phyloP scores from a whole-genome alignment of 768 basidiomycete genomes.

The Kwoniella dendrophila region DNA sequence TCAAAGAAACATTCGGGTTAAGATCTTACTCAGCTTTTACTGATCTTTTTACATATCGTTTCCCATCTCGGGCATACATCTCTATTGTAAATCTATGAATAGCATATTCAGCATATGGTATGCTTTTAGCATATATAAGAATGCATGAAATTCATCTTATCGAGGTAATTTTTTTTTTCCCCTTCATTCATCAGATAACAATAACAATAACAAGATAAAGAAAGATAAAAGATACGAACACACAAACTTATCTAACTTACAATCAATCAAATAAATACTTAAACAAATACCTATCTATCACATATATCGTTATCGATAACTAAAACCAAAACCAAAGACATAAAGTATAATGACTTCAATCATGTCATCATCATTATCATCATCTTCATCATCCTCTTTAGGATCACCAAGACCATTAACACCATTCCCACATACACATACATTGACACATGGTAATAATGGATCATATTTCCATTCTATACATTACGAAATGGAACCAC shows the following conservation, averaged over 20 bases:
- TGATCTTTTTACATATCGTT: neutral
- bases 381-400: neutral
- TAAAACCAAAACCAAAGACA: neutral
- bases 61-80: neutral
- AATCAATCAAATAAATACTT: neutral
- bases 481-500: constrained; percentile 15
- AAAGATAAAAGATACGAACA: neutral
- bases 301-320: neutral
- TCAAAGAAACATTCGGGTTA: no score
- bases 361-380: neutral
- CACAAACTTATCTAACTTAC: neutral
- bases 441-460: constrained; percentile 11
- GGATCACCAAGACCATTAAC: constrained; percentile 21
- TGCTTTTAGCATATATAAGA: constrained; percentile 7
- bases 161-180: neutral
- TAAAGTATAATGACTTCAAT: neutral
- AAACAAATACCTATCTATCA: neutral
- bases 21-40: no score
- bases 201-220: constrained; percentile 4
- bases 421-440: constrained; percentile 34
- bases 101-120: no score
- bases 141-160: neutral
- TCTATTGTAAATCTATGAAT: neutral
- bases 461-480: constrained; percentile 14
- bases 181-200: constrained; percentile 10